Evolutionary conservation across 2,329 filamentous ascomycete species (phyloP).

Genomic region (Pseudogymnoascus sp.): DNA sequence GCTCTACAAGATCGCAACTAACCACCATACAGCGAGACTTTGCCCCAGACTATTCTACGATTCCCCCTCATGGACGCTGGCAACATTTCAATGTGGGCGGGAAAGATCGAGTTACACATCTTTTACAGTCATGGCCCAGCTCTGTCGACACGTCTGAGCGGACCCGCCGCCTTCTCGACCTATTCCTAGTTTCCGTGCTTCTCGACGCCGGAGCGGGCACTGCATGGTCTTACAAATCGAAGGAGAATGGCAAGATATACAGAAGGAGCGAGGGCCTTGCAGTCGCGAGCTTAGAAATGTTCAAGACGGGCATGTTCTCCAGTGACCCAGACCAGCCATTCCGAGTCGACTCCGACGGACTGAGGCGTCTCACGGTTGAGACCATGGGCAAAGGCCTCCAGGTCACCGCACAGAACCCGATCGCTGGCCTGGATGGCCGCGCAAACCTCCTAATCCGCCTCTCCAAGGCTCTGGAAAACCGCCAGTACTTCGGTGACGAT

Average conservation of each 20-base stretch:
- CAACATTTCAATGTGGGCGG: constrained; percentile 80
- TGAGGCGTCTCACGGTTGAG: constrained; percentile 65
- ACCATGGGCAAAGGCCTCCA: constrained; percentile 75
- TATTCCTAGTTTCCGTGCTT: constrained; percentile 73
- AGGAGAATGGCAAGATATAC: constrained; percentile 76
- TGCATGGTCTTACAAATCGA: constrained; percentile 86
- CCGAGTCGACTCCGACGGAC: constrained; percentile 78
- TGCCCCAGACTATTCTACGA: constrained; percentile 57
- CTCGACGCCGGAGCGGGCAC: constrained; percentile 85
- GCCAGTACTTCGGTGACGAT: constrained; percentile 74
- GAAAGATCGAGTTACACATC: constrained; percentile 60
- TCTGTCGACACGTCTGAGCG: constrained; percentile 63
- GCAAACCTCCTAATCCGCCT: constrained; percentile 70
- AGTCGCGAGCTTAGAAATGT: constrained; percentile 74
- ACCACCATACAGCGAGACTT: constrained; percentile 51
- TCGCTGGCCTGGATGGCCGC: constrained; percentile 79
- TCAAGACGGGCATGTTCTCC: constrained; percentile 84
- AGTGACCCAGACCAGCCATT: constrained; percentile 71
- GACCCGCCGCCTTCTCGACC: constrained; percentile 65
- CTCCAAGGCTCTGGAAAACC: constrained; percentile 65
- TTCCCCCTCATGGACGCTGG: constrained; percentile 80
- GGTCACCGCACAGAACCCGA: constrained; percentile 67
- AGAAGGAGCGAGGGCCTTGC: constrained; percentile 82
- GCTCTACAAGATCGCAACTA: background rate
- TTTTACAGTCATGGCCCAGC: constrained; percentile 60